Evolutionary conservation across 805 yeast genomes (phyloP), one percentile per base, ranked within the genome.

Genomic region (Blastobotrys attinorum): DNA sequence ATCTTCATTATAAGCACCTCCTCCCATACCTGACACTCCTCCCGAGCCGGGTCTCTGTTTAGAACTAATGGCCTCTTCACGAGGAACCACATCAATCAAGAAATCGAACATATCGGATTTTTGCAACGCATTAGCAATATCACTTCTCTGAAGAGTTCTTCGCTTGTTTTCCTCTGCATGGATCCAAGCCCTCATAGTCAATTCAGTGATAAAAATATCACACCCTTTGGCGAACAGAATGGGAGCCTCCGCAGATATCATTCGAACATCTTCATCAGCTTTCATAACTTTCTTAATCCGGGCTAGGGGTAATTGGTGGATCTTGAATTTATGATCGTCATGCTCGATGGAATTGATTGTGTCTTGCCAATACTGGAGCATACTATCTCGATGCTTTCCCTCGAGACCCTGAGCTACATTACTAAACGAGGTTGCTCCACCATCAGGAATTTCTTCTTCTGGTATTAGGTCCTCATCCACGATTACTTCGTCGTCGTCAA

Each of bases 201-300:
- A 69, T 62, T 92, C 99, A 0, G 98, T 89, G 54, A 92, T 90
- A 64, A 92, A 92, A 29, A 92, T 81, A 61, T 92, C 99, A 65
- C 98, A 92, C 1, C 97, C 97, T 63, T 92, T 92, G 38, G 98
- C 97, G 67, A 92, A 92, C 47, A 92, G 65, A 27, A 92, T 88
- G 2, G 99, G 98, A 0, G 97, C 97, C 66, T 92, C 99, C 2
- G 98, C 97, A 50, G 92, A 79, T 45, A 92, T 92, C 99, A 92
- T 92, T 51, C 88, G 77, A 32, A 92, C 97, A 51, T 90, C 97
- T 59, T 87, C 95, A 61, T 90, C 97, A 0, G 97, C 89, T 61
- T 90, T 90, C 97, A 90, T 90, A 33, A 90, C 97, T 62, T 90
- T 90, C 60, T 92, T 90, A 56, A 92, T 92, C 54, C 99, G 74